Percentiles rank a stretch among this genome's conserved stretches.
Evolutionary conservation across 176 grass and related monocot genomes (phyloP).

Genomic region (Saccharum spontaneum): DNA sequence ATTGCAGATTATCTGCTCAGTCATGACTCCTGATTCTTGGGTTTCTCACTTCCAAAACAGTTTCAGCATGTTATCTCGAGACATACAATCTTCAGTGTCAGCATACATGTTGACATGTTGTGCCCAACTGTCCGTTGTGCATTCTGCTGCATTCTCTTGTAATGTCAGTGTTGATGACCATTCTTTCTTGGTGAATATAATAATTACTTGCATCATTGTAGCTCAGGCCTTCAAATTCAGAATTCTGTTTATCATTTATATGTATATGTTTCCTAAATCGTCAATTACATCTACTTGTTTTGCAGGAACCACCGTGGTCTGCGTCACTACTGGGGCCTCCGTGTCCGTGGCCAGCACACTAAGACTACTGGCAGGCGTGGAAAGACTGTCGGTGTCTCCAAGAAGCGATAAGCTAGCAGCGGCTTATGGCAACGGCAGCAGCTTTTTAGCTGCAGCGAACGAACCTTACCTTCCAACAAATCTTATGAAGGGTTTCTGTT

Average conservation of each 20-base stretch:
- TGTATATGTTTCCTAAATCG: background rate
- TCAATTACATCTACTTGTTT: background rate
- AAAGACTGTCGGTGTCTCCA: constrained; percentile 86
- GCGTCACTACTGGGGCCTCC: constrained; percentile 81
- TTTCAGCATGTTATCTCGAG: background rate
- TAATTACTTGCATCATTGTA: background rate
- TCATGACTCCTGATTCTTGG: no score
- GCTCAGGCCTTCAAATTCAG: background rate
- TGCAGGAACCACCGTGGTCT: constrained; percentile 75
- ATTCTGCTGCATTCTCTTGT: background rate
- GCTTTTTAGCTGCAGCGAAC: no score
- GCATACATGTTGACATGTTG: no score
- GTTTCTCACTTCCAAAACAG: background rate
- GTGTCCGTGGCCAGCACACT: constrained; percentile 79
- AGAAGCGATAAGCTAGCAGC: constrained; percentile 59
- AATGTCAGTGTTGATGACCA: no score
- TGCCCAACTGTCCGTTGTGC: background rate
- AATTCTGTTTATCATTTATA: background rate
- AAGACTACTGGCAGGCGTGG: constrained; percentile 85
- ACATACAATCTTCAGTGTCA: background rate
- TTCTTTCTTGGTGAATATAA: background rate
- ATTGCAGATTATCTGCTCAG: background rate
- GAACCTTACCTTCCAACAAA: background rate
- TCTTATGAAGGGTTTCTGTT: background rate
- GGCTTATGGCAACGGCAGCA: no score